Evolutionary conservation across 176 grass and related monocot genomes (phyloP), one percentile per base, ranked within the genome.

Genomic region (Bothriochloa decipiens): DNA sequence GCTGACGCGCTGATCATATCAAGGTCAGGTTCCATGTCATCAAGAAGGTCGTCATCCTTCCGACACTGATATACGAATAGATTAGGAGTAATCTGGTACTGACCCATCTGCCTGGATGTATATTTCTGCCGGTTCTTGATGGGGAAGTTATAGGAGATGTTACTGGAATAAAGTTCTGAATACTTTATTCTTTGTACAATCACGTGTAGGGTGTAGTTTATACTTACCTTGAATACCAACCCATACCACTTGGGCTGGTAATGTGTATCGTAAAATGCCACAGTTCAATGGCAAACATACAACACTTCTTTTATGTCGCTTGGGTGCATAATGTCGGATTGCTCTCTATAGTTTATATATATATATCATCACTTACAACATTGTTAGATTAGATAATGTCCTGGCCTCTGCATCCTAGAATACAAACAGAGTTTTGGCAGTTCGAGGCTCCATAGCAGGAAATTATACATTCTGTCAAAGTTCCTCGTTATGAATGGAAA

Each of bases 1-100:
- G 93, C 93, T 0, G 83, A 88, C 62, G 93, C 83, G 35, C 62
- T 92, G 42, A 72, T 70, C 63, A 84, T 66, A 63, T 82, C 90
- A 55, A 86, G 88, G 79, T 43, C 47, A 37, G 42, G 49, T 57
- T 84, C 71, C 53, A 86, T 72, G 47, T 73, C 86, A 36, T 90
- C 29, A 36, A 76, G 88, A 83, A 88, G 68, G 65, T 84, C 88
- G 2, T 28, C 85, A 25, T 90, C 89, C 78, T 89, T 88, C 45
- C 37, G 74, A 60, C 68, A 85, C 27, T 81, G 75, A 78, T 68
- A 43, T 72, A 90, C 39, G 23, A 15, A 26, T 86, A 92, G 68
- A 41, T 42, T 92, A 86, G 83, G 67, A 75, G 27, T 82, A 65
- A 64, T 80, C 52, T 88, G 33, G 28, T 85, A 35, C 83, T 68